These are phyloP conservation scores for Solanum raphanifolium DNA, from an alignment of 257 asterid genomes.

Conservation along the genomic window DNA sequence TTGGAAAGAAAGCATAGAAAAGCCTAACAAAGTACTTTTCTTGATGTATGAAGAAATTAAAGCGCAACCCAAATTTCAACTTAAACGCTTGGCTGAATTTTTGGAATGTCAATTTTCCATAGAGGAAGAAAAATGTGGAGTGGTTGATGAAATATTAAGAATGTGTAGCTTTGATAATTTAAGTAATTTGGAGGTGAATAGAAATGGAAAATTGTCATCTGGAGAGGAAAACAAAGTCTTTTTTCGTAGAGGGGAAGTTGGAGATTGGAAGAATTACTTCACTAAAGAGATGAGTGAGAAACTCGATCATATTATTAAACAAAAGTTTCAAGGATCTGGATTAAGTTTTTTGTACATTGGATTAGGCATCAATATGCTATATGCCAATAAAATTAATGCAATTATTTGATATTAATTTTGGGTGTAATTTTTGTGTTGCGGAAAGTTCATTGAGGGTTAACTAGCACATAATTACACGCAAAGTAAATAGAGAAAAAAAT, in stretches of 20 bases:
- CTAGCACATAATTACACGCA: neutral
- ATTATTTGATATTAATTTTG: neutral
- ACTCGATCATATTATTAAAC: neutral
- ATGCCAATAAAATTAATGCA: neutral
- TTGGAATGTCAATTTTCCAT: neutral
- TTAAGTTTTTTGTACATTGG: neutral
- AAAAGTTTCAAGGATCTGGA: neutral
- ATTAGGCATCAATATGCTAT: neutral
- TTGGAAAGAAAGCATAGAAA: neutral
- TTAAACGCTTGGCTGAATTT: neutral
- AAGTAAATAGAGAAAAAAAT: no score
- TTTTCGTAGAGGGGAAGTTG: neutral
- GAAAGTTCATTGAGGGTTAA: neutral
- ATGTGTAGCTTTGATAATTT: conserved; percentile 1
- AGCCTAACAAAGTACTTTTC: neutral
- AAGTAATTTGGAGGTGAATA: conserved; percentile 6
- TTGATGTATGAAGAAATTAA: conserved; percentile 2
- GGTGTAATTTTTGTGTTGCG: neutral
- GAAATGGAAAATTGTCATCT: neutral
- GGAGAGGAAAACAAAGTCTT: neutral
- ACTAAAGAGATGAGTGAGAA: neutral
- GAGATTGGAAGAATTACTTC: conserved; percentile 6
- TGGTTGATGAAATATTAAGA: neutral
- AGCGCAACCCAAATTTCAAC: neutral
- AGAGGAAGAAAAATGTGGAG: conserved; percentile 1